Conservation (phyloP, 805 yeast species). For the Metschnikowia peoriensis region DNA sequence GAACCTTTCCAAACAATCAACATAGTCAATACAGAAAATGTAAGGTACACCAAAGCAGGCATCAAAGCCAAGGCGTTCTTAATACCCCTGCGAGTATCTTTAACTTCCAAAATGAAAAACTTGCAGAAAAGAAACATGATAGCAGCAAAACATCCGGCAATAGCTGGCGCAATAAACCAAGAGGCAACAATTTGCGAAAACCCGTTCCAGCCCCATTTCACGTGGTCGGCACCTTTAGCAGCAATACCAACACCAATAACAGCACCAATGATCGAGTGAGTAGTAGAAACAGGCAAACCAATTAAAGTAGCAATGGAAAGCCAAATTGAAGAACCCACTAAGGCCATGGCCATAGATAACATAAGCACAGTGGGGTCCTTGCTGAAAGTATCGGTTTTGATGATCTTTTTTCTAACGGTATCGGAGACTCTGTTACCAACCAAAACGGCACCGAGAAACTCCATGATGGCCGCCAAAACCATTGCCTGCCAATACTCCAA, state of each 20-base stretch:
- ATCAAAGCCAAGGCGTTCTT: constrained; percentile 56
- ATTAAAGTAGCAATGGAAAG: constrained; percentile 61
- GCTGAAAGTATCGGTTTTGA: constrained; percentile 48
- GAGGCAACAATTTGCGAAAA: constrained; percentile 72
- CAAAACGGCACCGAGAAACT: constrained; percentile 70
- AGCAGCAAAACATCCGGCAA: constrained; percentile 65
- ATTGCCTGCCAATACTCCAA: constrained; percentile 74
- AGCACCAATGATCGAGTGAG: constrained; percentile 77
- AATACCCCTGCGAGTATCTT: constrained; percentile 39
- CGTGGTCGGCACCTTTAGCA: constrained; percentile 58
- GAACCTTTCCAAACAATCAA: constrained; percentile 81
- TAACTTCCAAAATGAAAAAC: constrained; percentile 58
- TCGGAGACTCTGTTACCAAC: constrained; percentile 75
- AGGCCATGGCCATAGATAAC: constrained; percentile 74
- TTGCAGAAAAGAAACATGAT: constrained; percentile 59
- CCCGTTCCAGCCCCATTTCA: constrained; percentile 76
- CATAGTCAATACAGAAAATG: constrained; percentile 68
- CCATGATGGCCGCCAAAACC: constrained; percentile 67
- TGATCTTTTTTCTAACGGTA: constrained; percentile 65
- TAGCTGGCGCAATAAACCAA: constrained; percentile 74
- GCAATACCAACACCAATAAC: constrained; percentile 75
- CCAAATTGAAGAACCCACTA: constrained; percentile 73
- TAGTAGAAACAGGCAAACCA: constrained; percentile 80
- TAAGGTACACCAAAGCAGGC: constrained; percentile 58
- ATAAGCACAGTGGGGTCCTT: constrained; percentile 67